These are phyloP conservation scores for Domatiomyces catenatus DNA, from an alignment of 2,329 filamentous ascomycete species.

Conservation along the genomic window DNA sequence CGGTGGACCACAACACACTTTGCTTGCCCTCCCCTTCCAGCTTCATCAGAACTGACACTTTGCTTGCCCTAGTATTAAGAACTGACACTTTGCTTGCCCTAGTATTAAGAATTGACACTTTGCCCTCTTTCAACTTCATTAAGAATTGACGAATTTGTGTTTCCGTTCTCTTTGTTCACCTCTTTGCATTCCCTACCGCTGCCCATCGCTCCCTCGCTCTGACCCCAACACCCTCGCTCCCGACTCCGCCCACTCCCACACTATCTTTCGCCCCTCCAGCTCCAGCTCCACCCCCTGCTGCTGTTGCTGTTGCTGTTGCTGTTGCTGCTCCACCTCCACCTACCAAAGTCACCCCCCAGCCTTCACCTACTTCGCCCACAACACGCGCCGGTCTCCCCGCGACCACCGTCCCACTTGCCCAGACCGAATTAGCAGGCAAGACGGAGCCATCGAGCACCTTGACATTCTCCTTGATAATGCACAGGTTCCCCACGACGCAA, in stretches of 20 bases:
- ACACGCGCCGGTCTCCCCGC: conserved; percentile 66
- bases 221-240: conserved; percentile 44
- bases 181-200: conserved; percentile 22
- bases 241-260: conserved; percentile 59
- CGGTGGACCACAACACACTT: too few relatives aligned
- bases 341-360: conserved; percentile 22
- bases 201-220: conserved; percentile 16
- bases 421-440: conserved; percentile 74
- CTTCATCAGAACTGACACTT: too few relatives aligned
- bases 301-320: too few relatives aligned
- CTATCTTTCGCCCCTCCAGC: conserved; percentile 30
- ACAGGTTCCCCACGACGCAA: conserved; percentile 68
- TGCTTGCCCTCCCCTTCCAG: too few relatives aligned
- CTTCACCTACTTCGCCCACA: conserved; percentile 54
- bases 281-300: not conserved
- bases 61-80: too few relatives aligned
- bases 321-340: too few relatives aligned
- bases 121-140: too few relatives aligned
- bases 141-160: not conserved
- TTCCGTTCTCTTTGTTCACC: conserved; percentile 9
- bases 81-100: too few relatives aligned
- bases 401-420: conserved; percentile 86
- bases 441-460: conserved; percentile 72
- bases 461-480: conserved; percentile 86
- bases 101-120: too few relatives aligned